phyloP scores from a whole-genome alignment of 139 green algal genomes.

The Chlamydomonas asymmetrica region DNA sequence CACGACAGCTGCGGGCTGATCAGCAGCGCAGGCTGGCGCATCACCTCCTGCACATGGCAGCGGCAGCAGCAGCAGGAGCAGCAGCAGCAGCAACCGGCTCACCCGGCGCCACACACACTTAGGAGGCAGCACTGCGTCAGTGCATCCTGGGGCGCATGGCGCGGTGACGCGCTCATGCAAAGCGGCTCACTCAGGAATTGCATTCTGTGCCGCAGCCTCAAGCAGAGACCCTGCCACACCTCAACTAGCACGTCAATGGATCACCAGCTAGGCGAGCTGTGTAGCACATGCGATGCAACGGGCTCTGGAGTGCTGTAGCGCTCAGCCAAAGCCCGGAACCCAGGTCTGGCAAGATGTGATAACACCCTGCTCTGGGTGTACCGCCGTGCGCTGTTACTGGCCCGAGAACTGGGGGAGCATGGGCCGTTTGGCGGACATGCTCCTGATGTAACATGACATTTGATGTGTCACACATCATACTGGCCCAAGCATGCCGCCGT shows the following conservation, averaged over 20 bases:
- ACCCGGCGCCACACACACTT: not conserved
- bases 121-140: not conserved
- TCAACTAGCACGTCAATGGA: too few relatives aligned
- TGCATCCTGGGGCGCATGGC: not conserved
- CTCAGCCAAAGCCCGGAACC: too few relatives aligned
- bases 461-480: not conserved
- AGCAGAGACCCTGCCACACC: too few relatives aligned
- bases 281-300: too few relatives aligned
- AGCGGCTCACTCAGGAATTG: not conserved
- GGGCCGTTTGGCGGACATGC: not conserved
- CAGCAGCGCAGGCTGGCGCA: conserved; percentile 17
- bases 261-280: too few relatives aligned
- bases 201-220: not conserved
- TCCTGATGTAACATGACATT: too few relatives aligned
- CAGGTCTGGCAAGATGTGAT: not conserved
- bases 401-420: not conserved
- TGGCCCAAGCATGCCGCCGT: too few relatives aligned
- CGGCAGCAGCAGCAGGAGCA: not conserved
- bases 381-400: too few relatives aligned
- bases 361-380: not conserved
- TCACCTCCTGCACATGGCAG: not conserved
- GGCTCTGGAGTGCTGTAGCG: too few relatives aligned
- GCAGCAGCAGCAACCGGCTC: not conserved
- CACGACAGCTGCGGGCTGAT: conserved; percentile 15
- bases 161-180: not conserved